phyloP scores from a whole-genome alignment of 2,329 filamentous ascomycete genomes.

The Colletotrichum salicis region DNA sequence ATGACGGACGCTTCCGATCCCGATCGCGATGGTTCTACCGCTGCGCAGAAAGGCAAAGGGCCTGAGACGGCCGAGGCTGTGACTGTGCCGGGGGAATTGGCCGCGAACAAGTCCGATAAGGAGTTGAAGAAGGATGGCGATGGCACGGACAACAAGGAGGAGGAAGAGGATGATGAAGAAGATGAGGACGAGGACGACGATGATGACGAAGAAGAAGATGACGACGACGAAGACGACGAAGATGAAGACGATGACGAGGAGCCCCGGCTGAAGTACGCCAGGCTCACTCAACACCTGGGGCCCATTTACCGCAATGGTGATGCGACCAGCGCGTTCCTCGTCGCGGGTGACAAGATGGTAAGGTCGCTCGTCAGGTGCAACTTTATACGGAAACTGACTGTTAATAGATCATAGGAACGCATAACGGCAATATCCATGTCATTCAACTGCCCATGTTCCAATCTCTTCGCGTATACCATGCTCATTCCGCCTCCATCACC shows the following conservation, averaged over 20 bases:
- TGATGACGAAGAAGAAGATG: slow-evolving; percentile 57
- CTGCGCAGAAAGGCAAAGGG: slow-evolving; percentile 32
- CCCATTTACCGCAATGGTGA: slow-evolving; percentile 93
- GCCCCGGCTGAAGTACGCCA: slow-evolving; percentile 91
- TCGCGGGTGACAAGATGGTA: slow-evolving; percentile 97
- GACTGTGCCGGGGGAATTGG: neutral
- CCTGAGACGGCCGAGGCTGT: slow-evolving; percentile 1
- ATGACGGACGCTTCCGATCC: slow-evolving; percentile 52
- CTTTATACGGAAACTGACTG: slow-evolving; percentile 40
- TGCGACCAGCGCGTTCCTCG: slow-evolving; percentile 89
- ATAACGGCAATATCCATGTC: slow-evolving; percentile 96
- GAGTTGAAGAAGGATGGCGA: slow-evolving; percentile 39
- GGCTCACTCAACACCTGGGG: slow-evolving; percentile 82
- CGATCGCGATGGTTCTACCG: slow-evolving; percentile 17
- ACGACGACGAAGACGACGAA: slow-evolving; percentile 69
- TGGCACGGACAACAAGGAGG: slow-evolving; percentile 33
- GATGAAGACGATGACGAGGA: slow-evolving; percentile 92
- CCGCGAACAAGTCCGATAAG: slow-evolving; percentile 32
- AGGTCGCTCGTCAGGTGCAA: slow-evolving; percentile 37
- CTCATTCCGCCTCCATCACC: slow-evolving; percentile 91
- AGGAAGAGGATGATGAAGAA: slow-evolving; percentile 34
- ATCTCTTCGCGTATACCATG: slow-evolving; percentile 85
- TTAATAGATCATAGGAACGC: slow-evolving; percentile 84
- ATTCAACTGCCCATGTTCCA: slow-evolving; percentile 85
- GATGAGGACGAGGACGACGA: slow-evolving; percentile 43